A percentile compares a stretch with the other conserved stretches of the same genome.
Conservation (phyloP, 441 rosid genomes). For the Gossypium gossypioides region DNA sequence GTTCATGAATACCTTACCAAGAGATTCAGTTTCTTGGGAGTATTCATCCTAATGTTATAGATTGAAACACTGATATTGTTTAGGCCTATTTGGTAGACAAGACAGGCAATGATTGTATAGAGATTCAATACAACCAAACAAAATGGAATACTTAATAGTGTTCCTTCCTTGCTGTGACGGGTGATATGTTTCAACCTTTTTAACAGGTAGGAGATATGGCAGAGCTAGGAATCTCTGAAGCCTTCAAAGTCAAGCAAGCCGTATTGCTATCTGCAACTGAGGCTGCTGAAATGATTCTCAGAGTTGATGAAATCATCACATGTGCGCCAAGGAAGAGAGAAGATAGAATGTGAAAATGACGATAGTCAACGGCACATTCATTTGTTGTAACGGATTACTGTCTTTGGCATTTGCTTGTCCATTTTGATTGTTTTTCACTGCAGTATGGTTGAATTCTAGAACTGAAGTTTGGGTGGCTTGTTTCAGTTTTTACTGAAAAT, state of each 20-base stretch:
- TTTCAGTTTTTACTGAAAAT: slow-evolving; percentile 5
- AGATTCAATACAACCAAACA: neutral
- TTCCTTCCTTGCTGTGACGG: neutral
- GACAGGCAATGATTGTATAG: neutral
- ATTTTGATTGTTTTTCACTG: neutral
- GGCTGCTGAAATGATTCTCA: slow-evolving; percentile 93
- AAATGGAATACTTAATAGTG: neutral
- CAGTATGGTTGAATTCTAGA: neutral
- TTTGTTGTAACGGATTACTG: neutral
- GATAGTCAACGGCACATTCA: neutral
- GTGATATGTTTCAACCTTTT: slow-evolving; percentile 1
- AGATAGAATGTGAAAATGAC: slow-evolving; percentile 65
- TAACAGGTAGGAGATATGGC: slow-evolving; percentile 79
- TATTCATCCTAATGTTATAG: neutral
- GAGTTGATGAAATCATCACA: slow-evolving; percentile 89
- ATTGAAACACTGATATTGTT: neutral
- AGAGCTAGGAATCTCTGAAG: slow-evolving; percentile 69
- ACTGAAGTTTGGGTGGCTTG: slow-evolving; percentile 7
- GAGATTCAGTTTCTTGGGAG: neutral
- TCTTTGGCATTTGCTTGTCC: slow-evolving; percentile 2
- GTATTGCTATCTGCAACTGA: slow-evolving; percentile 88
- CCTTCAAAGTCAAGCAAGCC: slow-evolving; percentile 94
- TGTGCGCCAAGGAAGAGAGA: slow-evolving; percentile 93
- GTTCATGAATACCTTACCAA: neutral
- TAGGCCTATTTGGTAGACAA: neutral